A percentile compares a stretch with the other conserved stretches of the same genome.
phyloP scores from a whole-genome alignment of 1,139 yeast species.

The Taiozyma sp. region DNA sequence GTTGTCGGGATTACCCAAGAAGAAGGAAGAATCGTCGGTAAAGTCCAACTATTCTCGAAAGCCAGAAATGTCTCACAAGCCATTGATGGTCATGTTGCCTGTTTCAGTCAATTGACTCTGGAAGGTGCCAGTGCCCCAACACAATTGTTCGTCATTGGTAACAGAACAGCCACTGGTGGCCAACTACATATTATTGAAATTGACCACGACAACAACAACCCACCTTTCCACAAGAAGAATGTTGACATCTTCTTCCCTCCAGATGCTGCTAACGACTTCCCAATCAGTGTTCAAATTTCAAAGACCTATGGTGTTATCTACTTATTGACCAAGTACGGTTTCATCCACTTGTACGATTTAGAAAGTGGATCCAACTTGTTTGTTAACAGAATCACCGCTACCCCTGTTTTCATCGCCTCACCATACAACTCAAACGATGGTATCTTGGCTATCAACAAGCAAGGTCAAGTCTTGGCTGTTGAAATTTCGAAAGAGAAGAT shows the following conservation, averaged over 20 bases:
- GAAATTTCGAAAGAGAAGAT: constrained; percentile 82
- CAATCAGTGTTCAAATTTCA: constrained; percentile 86
- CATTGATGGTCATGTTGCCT: constrained; percentile 96
- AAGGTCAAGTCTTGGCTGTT: constrained; percentile 93
- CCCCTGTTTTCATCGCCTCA: constrained; percentile 90
- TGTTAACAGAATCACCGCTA: constrained; percentile 95
- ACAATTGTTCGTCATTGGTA: constrained; percentile 83
- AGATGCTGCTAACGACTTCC: constrained; percentile 95
- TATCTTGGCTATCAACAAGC: constrained; percentile 86
- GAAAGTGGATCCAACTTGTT: constrained; percentile 91
- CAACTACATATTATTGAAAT: constrained; percentile 91
- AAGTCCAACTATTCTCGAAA: constrained; percentile 86
- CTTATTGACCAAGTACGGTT: constrained; percentile 91
- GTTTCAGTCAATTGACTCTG: constrained; percentile 71
- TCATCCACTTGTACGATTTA: constrained; percentile 90
- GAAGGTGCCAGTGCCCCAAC: constrained; percentile 74
- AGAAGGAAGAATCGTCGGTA: constrained; percentile 93
- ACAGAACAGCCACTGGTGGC: constrained; percentile 71
- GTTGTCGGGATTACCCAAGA: constrained; percentile 94
- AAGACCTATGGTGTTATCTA: constrained; percentile 82
- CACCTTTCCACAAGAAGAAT: constrained; percentile 88
- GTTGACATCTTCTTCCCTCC: constrained; percentile 96
- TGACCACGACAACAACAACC: constrained; percentile 80
- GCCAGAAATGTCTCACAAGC: constrained; percentile 92
- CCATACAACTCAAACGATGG: constrained; percentile 72